Base-by-base conservation (phyloP, 2,329 filamentous ascomycete species). In the Ilyonectria sp. region DNA sequence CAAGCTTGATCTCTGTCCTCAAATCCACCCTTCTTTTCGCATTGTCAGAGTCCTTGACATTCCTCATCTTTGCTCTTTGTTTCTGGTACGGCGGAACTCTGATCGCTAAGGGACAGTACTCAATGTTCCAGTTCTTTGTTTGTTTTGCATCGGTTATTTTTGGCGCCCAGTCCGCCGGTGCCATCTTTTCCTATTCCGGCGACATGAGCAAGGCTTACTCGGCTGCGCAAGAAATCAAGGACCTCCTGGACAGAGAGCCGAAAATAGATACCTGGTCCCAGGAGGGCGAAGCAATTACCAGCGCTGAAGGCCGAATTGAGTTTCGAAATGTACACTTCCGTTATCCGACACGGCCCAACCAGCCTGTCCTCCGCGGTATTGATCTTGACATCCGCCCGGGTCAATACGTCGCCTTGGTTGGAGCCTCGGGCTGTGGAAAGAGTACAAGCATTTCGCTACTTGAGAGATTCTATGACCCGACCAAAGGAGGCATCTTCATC, bases 191-290 rank as follows among this genome's bases (percentile, higher is more conserved):
- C n/a, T 96, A 94, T 79, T 92, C 93, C 1, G 92, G 93, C 2
- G 93, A 96, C 73, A 95, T 95, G 90, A 90, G 92, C 72, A 95
- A 97, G 81, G 94, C 94, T 1, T 93, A 93, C 79, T 86, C 93
- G 69, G 93, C 94, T 1, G 93, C 94, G 0, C 85, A 87, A 55
- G 88, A 93, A 70, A 88, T 97, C 71, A 94, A 95, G 82, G 88
- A 85, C 0, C 86, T 97, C 44, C 93, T 96, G 73, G 93, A 97
- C 78, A 88, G 91, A 61, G 86, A 91, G 73, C 94, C 94, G 0
- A 82, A 83, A 13, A 95, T 97, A 73, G 94, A 97, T 78, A 89
- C 89, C 2, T 94, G 92, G 92, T 91, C 90, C 1, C 71, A 84
- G 0, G 88, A 91, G 1, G 94, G 93, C 11, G 86, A 88, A 17